phyloP scores from a whole-genome alignment of 2,329 filamentous ascomycete genomes.

The Diaporthe citrichinensis region DNA sequence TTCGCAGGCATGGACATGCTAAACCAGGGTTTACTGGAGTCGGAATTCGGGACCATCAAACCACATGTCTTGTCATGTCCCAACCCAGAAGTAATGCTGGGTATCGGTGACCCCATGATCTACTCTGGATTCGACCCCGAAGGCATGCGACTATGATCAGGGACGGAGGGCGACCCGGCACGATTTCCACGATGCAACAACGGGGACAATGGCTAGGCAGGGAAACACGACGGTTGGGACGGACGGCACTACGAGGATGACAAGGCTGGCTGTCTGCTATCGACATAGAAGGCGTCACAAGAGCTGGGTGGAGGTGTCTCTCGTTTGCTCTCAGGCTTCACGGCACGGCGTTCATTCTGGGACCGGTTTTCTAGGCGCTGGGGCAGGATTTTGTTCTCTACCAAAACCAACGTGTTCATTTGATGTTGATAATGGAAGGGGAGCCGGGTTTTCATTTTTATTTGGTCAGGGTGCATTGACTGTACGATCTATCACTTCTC shows the following conservation, averaged over 20 bases:
- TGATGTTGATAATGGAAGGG: constrained; percentile 10
- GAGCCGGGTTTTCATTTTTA: not conserved
- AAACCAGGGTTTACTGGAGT: constrained; percentile 65
- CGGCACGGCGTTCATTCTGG: constrained; percentile 30
- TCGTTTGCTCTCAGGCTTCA: constrained; percentile 4
- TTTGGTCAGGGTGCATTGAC: constrained; percentile 16
- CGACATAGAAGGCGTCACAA: constrained; percentile 33
- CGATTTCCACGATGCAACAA: not conserved
- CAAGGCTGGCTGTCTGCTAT: not conserved
- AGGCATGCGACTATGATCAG: constrained; percentile 55
- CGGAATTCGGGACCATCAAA: constrained; percentile 68
- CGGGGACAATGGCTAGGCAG: not conserved
- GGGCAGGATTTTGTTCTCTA: not conserved
- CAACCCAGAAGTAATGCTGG: constrained; percentile 70
- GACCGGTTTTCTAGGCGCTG: not conserved
- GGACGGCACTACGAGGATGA: constrained; percentile 8
- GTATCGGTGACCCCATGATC: constrained; percentile 72
- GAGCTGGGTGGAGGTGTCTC: not conserved
- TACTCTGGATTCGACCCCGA: constrained; percentile 67
- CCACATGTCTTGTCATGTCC: constrained; percentile 67
- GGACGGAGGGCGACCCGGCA: not conserved
- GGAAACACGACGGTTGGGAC: not conserved
- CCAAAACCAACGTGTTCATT: not conserved
- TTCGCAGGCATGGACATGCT: constrained; percentile 62
- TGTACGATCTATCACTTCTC: constrained; percentile 32